These are phyloP conservation scores for Aphanomyces euteiches DNA, from an alignment of 352 stramenopile genomes.

Conservation along the genomic window DNA sequence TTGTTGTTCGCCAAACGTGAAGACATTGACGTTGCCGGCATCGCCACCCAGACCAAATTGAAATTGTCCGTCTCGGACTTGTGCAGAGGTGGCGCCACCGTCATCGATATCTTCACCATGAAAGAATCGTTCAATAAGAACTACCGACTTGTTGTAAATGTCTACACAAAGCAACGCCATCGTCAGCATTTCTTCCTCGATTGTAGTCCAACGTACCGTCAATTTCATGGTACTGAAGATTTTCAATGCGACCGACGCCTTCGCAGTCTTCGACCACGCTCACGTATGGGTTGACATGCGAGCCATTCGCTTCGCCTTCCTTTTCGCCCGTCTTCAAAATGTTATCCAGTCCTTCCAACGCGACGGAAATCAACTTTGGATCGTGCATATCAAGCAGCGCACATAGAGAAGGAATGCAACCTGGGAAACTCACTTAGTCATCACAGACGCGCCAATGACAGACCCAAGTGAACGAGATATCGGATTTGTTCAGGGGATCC, in stretches of 20 bases:
- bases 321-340: conserved; percentile 92
- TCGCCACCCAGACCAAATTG: conserved; percentile 59
- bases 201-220: too few species aligned
- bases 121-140: conserved; percentile 98
- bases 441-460: conserved; percentile 22
- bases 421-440: conserved; percentile 33
- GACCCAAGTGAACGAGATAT: conserved; percentile 93
- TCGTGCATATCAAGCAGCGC: conserved; percentile 95
- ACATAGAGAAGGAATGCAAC: conserved; percentile 96
- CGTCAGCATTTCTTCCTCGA: conserved; percentile 84
- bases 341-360: conserved; percentile 98
- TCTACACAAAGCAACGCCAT: conserved; percentile 64
- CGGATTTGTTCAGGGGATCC: conserved; percentile 94
- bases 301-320: conserved; percentile 43
- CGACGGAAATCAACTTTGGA: conserved; percentile 98
- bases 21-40: conserved; percentile 72
- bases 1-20: conserved; percentile 53
- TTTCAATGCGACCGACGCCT: conserved; percentile 97
- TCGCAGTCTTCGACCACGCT: conserved; percentile 95
- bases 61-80: conserved; percentile 45
- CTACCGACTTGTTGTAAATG: conserved; percentile 92
- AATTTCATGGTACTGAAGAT: conserved; percentile 97
- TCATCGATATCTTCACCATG: conserved; percentile 97
- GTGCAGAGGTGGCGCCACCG: conserved; percentile 66
- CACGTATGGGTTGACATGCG: conserved; percentile 92